Percentiles rank a stretch among this genome's conserved stretches.
These are phyloP conservation scores for thale cress (Arabidopsis thaliana) DNA, from an alignment of 345 rosid genomes.

Conservation along the genomic window TAIR10.1 NC_003070.9:26614501-26615000, in stretches of 20 bases:
- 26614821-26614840: not conserved
- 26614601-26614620: conserved; percentile 95
- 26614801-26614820: not conserved
- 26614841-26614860: conserved; percentile 3
- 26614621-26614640: conserved; percentile 97
- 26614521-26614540: not conserved
- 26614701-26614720: conserved; percentile 97
- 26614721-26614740: conserved; percentile 96
- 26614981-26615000: conserved; percentile 99
- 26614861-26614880: conserved; percentile 40
- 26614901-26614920: conserved; percentile 78
- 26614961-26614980: conserved; percentile 98
- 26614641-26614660: conserved; percentile 82
- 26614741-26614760: conserved; percentile 93
- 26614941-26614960: conserved; percentile 98
- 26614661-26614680: conserved; percentile 78
- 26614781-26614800: not conserved
- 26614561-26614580: conserved; percentile 3
- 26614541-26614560: not conserved
- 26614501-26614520: not conserved
- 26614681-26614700: conserved; percentile 88
- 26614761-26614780: conserved; percentile 16
- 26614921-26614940: conserved; percentile 97
- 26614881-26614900: conserved; percentile 95
- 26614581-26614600: conserved; percentile 95